These are phyloP conservation scores for Beauveria sp. DNA, from an alignment of 2,329 filamentous ascomycete species.

Conservation along the genomic window DNA sequence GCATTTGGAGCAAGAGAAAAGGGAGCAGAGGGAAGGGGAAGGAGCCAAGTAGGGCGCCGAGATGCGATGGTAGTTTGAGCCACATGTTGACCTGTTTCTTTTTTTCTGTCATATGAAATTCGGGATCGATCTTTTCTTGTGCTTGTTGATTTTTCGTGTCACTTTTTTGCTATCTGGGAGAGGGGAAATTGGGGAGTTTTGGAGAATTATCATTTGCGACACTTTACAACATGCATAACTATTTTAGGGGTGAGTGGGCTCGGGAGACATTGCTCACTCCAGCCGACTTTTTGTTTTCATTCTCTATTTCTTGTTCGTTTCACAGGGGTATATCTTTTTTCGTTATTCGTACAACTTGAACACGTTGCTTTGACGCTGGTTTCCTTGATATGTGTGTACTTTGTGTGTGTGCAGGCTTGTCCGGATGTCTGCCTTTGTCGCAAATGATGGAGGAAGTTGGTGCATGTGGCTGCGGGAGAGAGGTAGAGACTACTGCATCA, in stretches of 20 bases:
- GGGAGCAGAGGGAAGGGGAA: background rate
- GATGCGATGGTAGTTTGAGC: background rate
- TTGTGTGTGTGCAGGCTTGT: background rate
- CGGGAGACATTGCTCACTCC: background rate
- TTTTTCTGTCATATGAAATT: background rate
- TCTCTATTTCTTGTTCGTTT: background rate
- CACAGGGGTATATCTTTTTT: background rate
- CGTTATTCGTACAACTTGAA: background rate
- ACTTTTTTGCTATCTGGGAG: background rate
- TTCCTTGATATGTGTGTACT: background rate
- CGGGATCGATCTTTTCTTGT: background rate
- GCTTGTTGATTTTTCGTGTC: background rate
- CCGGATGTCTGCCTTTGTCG: background rate
- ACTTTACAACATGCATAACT: slow-evolving; percentile 4
- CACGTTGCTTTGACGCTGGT: background rate
- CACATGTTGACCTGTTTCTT: background rate
- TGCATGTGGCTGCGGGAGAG: no score
- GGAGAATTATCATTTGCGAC: slow-evolving; percentile 3
- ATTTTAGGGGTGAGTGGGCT: background rate
- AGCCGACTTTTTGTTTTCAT: background rate
- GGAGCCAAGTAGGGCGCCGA: background rate
- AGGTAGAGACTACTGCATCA: background rate
- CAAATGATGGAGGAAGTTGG: background rate
- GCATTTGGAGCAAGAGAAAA: background rate
- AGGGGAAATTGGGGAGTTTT: slow-evolving; percentile 1